phyloP scores from a whole-genome alignment of 164 flowering plant genomes.

The Sedum album region DNA sequence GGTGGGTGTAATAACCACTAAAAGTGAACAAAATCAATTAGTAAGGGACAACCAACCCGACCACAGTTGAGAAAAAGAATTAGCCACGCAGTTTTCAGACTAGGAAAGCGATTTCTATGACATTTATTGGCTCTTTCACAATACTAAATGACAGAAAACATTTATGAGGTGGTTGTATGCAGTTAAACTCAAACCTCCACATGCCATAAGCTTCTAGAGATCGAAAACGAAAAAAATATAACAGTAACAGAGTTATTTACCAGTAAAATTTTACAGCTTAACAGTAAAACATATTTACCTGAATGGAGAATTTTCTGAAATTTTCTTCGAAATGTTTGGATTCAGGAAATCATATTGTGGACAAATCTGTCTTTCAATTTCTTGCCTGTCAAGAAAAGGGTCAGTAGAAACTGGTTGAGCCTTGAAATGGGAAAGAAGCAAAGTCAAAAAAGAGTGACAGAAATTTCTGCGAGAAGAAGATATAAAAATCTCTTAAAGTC shows the following conservation, averaged over 20 bases:
- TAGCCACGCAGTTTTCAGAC: background rate
- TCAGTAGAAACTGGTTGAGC: background rate
- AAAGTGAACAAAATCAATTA: background rate
- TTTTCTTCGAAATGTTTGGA: background rate
- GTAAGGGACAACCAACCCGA: background rate
- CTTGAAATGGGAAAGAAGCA: background rate
- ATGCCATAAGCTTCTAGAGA: background rate
- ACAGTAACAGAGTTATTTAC: conserved; percentile 25
- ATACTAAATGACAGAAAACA: background rate
- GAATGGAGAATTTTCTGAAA: background rate
- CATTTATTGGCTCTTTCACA: background rate
- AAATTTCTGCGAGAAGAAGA: background rate
- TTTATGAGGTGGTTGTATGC: background rate
- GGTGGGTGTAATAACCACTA: background rate
- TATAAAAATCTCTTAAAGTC: background rate
- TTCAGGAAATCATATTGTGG: background rate
- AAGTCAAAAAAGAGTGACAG: background rate
- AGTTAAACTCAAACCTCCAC: background rate
- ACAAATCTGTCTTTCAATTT: background rate
- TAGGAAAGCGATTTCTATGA: background rate
- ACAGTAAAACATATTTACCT: background rate
- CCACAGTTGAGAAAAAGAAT: background rate
- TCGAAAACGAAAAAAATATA: background rate
- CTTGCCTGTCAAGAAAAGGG: background rate
- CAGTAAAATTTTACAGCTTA: conserved; percentile 18